phyloP scores from a whole-genome alignment of 208 protist species.

The Strigomonas culicis region DNA sequence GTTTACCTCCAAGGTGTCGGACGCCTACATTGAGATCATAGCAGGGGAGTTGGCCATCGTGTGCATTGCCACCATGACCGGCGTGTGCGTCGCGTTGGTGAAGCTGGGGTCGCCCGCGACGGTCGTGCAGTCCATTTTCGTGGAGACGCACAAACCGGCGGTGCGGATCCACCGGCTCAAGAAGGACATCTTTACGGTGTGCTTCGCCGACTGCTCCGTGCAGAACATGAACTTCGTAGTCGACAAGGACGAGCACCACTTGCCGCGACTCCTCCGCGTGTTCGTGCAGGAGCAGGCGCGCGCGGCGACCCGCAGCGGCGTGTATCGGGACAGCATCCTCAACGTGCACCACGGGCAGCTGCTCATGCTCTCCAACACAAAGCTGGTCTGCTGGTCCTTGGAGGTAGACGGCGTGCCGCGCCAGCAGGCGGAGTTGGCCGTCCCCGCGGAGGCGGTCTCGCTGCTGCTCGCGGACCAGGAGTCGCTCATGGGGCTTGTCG shows the following conservation, averaged over 20 bases:
- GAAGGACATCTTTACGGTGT: conserved; percentile 52
- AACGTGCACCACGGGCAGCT: conserved; percentile 26
- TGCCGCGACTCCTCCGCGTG: too few species aligned
- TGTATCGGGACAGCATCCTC: conserved; percentile 46
- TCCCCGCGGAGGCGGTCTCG: conserved; percentile 13
- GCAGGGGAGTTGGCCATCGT: conserved; percentile 32
- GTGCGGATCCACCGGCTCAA: conserved; percentile 37
- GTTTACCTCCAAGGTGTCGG: conserved; percentile 36
- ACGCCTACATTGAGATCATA: conserved; percentile 47
- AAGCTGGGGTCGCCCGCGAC: conserved; percentile 11
- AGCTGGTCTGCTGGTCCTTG: conserved; percentile 30
- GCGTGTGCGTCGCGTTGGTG: conserved; percentile 44
- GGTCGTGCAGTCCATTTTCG: conserved; percentile 22
- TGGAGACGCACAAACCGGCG: conserved; percentile 28
- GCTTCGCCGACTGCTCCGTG: conserved; percentile 54
- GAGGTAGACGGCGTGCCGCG: conserved; percentile 9
- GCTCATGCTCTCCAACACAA: conserved; percentile 25
- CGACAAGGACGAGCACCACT: not conserved
- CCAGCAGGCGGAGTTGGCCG: conserved; percentile 52
- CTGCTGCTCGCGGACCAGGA: conserved; percentile 1
- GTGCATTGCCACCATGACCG: conserved; percentile 42
- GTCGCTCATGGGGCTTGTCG: too few species aligned
- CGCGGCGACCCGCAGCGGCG: too few species aligned
- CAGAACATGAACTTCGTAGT: conserved; percentile 17
- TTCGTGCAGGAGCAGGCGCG: too few species aligned